Base-by-base conservation (phyloP, 129 eudicot genomes). In the Arctium minus region DNA sequence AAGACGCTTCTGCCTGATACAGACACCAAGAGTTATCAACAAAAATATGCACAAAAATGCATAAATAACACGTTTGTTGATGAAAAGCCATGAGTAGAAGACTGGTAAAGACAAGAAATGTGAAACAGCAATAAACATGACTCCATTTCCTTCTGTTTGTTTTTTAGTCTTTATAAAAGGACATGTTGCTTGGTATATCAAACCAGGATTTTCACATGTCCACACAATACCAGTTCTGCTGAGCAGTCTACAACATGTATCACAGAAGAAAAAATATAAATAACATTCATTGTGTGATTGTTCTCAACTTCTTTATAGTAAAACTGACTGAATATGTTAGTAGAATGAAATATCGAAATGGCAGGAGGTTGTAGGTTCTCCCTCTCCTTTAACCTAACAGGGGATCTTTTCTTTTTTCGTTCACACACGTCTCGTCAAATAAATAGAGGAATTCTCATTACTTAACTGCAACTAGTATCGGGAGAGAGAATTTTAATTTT, bases 1-100 rank as follows among this genome's bases (percentile, higher is more conserved):
- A 91, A 80, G 92, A 80, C 75, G 86, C 91, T 82, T 91, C 89
- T 44, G 82, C 84, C 86, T 76, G 86, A 29, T 70, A 68, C 5
- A 68, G 18, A 79, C 73, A 65, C 62, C 5, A 37, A 44, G 31
- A 46, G 2, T 42, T 62, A 74, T 39, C 22, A 62, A 76, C 3
- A 42, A 40, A 40, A 2, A 39, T 39, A 42, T 11, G 39, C 12
- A 35, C 15, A 72, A 22, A 35, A 12, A 36, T 60, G 22, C 6
- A 38, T 67, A 70, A 64, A 42, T 31, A 9, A 48, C 35, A 82
- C 46, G 64, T 33, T 6, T 29, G 33, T 72, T 48, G 65, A 74
- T 22, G 29, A 44, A 35, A 70, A 29, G 9, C 15, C 38, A 37
- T 40, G 40, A 31, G 8, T 17, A 73, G 1, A 82, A 69, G n/a